Percentiles rank a stretch among this genome's conserved stretches.
These are phyloP conservation scores for Phialemoniopsis sp. DNA, from an alignment of 2,329 filamentous ascomycete genomes.

Conservation along the genomic window DNA sequence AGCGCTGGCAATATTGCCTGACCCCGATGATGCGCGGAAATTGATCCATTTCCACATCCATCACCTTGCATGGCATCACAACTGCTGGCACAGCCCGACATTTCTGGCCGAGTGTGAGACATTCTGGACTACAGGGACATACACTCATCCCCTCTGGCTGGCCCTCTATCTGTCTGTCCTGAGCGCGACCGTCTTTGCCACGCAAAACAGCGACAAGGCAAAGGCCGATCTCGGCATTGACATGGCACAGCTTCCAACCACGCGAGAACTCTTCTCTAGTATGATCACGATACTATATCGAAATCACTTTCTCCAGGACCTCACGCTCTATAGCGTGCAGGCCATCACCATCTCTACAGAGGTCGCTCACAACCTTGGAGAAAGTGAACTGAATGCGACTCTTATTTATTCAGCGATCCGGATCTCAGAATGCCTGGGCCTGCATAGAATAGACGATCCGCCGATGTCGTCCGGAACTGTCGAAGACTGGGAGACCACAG, in stretches of 20 bases:
- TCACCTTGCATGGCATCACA: slow-evolving; percentile 20
- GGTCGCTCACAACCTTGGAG: slow-evolving; percentile 28
- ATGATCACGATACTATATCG: slow-evolving; percentile 26
- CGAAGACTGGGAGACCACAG: not conserved
- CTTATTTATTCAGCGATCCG: slow-evolving; percentile 26
- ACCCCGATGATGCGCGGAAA: slow-evolving; percentile 7
- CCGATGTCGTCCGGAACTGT: not conserved
- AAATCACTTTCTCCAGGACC: slow-evolving; percentile 21
- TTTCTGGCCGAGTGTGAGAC: slow-evolving; percentile 15
- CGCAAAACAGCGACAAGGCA: slow-evolving; percentile 13
- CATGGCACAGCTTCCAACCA: slow-evolving; percentile 1
- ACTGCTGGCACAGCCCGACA: slow-evolving; percentile 13
- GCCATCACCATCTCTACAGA: slow-evolving; percentile 30
- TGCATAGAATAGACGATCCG: slow-evolving; percentile 13
- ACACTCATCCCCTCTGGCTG: slow-evolving; percentile 17
- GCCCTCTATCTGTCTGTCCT: slow-evolving; percentile 19
- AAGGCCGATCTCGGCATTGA: slow-evolving; percentile 1
- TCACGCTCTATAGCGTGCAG: slow-evolving; percentile 24
- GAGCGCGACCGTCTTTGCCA: slow-evolving; percentile 12
- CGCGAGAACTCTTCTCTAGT: slow-evolving; percentile 16
- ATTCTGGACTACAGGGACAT: slow-evolving; percentile 15
- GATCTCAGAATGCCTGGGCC: slow-evolving; percentile 23
- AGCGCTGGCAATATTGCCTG: slow-evolving; percentile 4
- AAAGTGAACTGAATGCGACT: slow-evolving; percentile 26
- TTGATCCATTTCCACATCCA: slow-evolving; percentile 18